Percentiles rank a stretch among this genome's conserved stretches.
phyloP scores from a whole-genome alignment of 129 eudicot genomes.

The Centrapalus pauciflorus region DNA sequence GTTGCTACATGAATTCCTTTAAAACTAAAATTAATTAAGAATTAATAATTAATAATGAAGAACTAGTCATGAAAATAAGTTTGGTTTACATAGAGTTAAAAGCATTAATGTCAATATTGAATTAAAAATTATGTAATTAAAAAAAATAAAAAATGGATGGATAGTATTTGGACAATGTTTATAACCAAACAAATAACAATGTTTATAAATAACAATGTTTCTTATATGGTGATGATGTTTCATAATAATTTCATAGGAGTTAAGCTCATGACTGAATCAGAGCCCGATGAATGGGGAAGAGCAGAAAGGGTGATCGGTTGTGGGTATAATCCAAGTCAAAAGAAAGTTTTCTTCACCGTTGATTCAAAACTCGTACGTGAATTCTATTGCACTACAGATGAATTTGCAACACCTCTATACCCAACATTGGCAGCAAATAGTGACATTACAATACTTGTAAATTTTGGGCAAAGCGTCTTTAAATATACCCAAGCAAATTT shows the following conservation, averaged over 20 bases:
- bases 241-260: conserved; percentile 42
- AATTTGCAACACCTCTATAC: conserved; percentile 64
- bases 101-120: neutral
- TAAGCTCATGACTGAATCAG: conserved; percentile 39
- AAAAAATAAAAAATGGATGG: no score
- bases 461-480: conserved; percentile 79
- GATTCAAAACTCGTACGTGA: conserved; percentile 65
- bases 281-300: conserved; percentile 55
- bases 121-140: neutral
- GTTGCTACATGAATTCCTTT: no score
- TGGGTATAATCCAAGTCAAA: conserved; percentile 76
- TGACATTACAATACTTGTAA: conserved; percentile 50
- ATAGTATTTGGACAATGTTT: no score
- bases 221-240: neutral
- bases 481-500: conserved; percentile 59
- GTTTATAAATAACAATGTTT: neutral
- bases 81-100: neutral
- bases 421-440: conserved; percentile 64
- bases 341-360: conserved; percentile 75
- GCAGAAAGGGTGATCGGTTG: conserved; percentile 75
- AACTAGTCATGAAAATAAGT: neutral
- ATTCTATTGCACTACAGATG: conserved; percentile 73
- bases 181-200: no score
- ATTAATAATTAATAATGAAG: neutral
- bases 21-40: neutral